These are phyloP conservation scores for Alternaria infectoria DNA, from an alignment of 2,329 filamentous ascomycete species.

Conservation along the genomic window DNA sequence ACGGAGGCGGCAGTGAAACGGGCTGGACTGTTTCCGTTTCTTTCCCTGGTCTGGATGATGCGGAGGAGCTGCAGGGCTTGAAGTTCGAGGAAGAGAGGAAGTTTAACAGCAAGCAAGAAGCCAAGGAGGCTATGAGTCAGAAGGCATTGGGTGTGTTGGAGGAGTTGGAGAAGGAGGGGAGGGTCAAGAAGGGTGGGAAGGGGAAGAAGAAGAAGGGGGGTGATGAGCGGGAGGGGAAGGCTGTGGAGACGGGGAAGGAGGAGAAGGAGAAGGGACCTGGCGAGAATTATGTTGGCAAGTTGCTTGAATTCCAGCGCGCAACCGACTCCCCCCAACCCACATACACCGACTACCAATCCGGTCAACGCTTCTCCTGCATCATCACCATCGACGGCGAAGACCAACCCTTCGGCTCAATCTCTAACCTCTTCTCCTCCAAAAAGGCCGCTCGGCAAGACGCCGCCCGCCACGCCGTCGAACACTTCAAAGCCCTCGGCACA, in stretches of 20 bases:
- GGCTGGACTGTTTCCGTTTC: conserved; percentile 32
- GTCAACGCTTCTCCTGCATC: conserved; percentile 41
- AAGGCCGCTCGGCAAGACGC: conserved; percentile 51
- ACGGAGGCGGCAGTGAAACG: conserved; percentile 6
- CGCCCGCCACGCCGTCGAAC: conserved; percentile 50
- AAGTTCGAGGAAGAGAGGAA: conserved; percentile 21
- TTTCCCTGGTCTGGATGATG: conserved; percentile 26
- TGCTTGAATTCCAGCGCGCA: conserved; percentile 46
- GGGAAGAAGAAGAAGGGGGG: conserved; percentile 18
- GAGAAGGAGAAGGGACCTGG: conserved; percentile 18
- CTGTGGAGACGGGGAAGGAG: conserved; percentile 25
- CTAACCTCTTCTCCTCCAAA: conserved; percentile 46
- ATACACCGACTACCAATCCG: conserved; percentile 47
- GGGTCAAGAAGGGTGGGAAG: conserved; percentile 27
- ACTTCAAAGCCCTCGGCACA: conserved; percentile 46
- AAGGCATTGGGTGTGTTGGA: conserved; percentile 38
- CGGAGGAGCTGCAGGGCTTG: conserved; percentile 21
- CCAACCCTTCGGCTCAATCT: conserved; percentile 45
- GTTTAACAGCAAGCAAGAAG: conserved; percentile 51
- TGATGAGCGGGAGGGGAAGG: conserved; percentile 24
- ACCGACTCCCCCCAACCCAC: conserved; percentile 34
- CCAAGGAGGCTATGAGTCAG: conserved; percentile 50
- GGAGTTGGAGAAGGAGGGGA: conserved; percentile 26
- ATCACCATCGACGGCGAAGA: conserved; percentile 30
- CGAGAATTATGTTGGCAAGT: conserved; percentile 45